Conservation (phyloP, 164 flowering plant species). For the Chimonanthus salicifolius region DNA sequence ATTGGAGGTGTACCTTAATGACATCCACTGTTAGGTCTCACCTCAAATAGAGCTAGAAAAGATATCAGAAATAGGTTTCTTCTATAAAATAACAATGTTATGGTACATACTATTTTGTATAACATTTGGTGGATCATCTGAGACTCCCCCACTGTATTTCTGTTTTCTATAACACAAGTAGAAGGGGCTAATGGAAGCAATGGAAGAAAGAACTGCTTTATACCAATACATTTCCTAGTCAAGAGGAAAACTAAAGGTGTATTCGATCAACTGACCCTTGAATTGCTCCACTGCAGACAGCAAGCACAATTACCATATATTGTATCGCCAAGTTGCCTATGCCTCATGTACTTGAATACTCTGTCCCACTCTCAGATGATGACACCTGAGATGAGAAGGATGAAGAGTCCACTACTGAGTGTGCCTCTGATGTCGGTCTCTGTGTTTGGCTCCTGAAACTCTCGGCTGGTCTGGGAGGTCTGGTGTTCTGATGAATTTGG, state of each 20-base stretch:
- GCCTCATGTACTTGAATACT: constrained; percentile 33
- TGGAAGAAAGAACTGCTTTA: neutral
- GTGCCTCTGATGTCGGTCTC: constrained; percentile 7
- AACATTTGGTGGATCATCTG: no score
- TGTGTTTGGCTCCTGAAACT: constrained; percentile 27
- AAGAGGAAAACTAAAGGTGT: neutral
- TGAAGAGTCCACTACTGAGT: constrained; percentile 27
- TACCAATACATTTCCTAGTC: neutral
- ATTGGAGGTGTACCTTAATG: no score
- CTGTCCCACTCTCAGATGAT: constrained; percentile 23
- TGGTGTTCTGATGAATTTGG: constrained; percentile 21
- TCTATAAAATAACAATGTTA: no score
- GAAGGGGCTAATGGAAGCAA: no score
- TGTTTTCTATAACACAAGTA: no score
- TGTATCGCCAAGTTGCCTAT: constrained; percentile 18
- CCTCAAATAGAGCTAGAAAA: no score
- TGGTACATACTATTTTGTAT: no score
- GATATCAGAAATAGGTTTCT: no score
- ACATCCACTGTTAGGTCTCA: no score
- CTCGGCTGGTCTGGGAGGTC: constrained; percentile 21
- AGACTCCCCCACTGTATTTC: no score
- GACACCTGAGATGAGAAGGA: constrained; percentile 24
- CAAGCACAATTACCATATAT: neutral
- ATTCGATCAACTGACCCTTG: neutral
- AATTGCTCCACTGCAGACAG: neutral